Base-by-base conservation (phyloP, 495 filamentous ascomycete species). In the Daldinia decipiens region DNA sequence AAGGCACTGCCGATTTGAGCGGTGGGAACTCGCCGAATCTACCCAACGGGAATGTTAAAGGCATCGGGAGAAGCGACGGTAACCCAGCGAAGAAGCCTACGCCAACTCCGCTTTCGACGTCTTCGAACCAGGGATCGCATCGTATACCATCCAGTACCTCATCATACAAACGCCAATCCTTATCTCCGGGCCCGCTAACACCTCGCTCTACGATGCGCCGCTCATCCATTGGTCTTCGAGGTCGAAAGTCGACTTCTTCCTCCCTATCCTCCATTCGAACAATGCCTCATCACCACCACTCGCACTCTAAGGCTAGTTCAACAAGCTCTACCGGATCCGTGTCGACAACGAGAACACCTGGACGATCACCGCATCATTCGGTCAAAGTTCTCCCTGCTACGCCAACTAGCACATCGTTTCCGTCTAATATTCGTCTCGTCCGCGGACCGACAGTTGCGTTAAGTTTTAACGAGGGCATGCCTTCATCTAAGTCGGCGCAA, bases 341-440 rank as follows among this genome's bases (percentile, higher is more conserved):
- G 21, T 90, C 86, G 5, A 88, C 84, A 3, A 90, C 84, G 71
- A 95, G 87, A 74, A 89, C 85, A 45, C 88, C 87, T 40, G 84
- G 86, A 13, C 89, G 90, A 26, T 93, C 90, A 26, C 95, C 95
- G 4, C 93, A 97, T 78, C 86, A 90, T 58, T 97, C 94, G 0
- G 89, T 97, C 76, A 98, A 98, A 81, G 92, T 98, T 15, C 87
- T 98, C 4, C 95, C 95, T 2, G 92, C 95, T 0, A 98, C 95
- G 0, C 95, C 95, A 0, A 96, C 92, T 2, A 80, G 86, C 6
- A 86, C 88, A 9, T 80, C 88, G 15, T 97, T 98, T 75, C 95
- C 95, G 0, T 92, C 89, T 45, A 95, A 95, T 69, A 92, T 97
- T 63, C 90, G 95, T 12, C 82, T 97, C 26, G 92, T 95, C 3